Percentiles rank a stretch among this genome's conserved stretches.
phyloP scores from a whole-genome alignment of 2,329 filamentous ascomycete species.

The Bisporella sp. region DNA sequence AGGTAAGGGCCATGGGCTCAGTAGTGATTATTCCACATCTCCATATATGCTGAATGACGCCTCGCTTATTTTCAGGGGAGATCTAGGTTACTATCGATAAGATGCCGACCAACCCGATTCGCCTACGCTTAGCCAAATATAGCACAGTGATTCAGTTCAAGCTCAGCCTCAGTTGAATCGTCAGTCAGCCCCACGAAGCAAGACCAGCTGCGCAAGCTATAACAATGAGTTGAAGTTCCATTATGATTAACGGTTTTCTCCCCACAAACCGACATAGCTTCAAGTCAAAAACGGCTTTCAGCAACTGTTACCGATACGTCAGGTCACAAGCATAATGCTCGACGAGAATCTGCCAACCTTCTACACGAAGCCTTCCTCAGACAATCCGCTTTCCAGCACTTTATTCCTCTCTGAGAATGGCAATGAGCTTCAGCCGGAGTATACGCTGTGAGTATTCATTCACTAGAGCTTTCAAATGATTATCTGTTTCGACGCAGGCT shows the following conservation, averaged over 20 bases:
- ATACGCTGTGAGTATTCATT: conserved; percentile 50
- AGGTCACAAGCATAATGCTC: conserved; percentile 52
- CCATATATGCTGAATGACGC: no score
- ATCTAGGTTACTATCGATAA: no score
- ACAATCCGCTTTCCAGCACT: conserved; percentile 47
- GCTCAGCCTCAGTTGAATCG: no score
- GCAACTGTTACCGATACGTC: neutral
- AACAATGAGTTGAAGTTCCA: no score
- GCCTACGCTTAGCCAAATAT: no score
- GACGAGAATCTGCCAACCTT: conserved; percentile 88
- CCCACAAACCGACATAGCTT: neutral
- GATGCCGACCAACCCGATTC: no score
- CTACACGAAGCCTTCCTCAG: conserved; percentile 42
- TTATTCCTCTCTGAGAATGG: conserved; percentile 62
- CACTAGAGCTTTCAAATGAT: neutral
- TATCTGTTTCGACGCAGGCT: neutral
- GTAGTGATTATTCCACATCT: no score
- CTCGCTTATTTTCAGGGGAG: no score
- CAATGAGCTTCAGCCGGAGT: conserved; percentile 71
- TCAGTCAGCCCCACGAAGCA: no score
- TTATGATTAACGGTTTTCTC: neutral
- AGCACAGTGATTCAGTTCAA: no score
- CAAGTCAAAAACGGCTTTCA: neutral
- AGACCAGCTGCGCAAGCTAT: no score
- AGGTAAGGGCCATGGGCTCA: no score